Evolutionary conservation across 176 grass and related monocot species (phyloP).

Genomic region (Phyllostachys edulis): DNA sequence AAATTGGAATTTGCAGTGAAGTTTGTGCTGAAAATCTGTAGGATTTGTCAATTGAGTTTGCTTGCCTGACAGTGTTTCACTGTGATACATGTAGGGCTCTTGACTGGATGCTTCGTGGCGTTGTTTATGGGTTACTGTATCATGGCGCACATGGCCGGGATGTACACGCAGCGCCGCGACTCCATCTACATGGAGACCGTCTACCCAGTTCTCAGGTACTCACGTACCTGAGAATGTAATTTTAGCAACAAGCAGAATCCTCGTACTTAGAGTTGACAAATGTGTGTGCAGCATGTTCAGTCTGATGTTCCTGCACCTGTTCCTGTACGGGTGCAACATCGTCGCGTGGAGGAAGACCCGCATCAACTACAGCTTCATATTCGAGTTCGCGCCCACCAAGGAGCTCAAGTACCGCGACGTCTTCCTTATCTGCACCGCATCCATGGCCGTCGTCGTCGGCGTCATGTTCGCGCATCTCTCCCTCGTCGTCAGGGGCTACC

Average conservation of each 20-base stretch:
- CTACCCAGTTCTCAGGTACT: conserved; percentile 72
- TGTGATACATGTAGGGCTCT: conserved; percentile 38
- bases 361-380: conserved; percentile 85
- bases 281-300: conserved; percentile 49
- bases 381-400: conserved; percentile 49
- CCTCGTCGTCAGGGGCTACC: conserved; percentile 42
- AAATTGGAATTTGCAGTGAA: neutral
- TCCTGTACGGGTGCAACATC: conserved; percentile 76
- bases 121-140: conserved; percentile 67
- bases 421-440: conserved; percentile 56
- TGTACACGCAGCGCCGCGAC: conserved; percentile 39
- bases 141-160: conserved; percentile 63
- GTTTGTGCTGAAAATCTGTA: neutral
- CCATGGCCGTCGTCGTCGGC: conserved; percentile 57
- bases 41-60: neutral
- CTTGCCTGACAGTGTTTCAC: neutral
- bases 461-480: conserved; percentile 68
- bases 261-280: too few relatives aligned
- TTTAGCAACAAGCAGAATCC: neutral
- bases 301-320: conserved; percentile 77
- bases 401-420: conserved; percentile 63
- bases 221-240: too few relatives aligned
- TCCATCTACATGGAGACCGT: conserved; percentile 76
- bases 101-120: conserved; percentile 65
- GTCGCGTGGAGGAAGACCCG: conserved; percentile 69